A percentile compares a stretch with the other conserved stretches of the same genome.
Conservation (phyloP, 176 grass and related monocot genomes). For the Stipa capillata region DNA sequence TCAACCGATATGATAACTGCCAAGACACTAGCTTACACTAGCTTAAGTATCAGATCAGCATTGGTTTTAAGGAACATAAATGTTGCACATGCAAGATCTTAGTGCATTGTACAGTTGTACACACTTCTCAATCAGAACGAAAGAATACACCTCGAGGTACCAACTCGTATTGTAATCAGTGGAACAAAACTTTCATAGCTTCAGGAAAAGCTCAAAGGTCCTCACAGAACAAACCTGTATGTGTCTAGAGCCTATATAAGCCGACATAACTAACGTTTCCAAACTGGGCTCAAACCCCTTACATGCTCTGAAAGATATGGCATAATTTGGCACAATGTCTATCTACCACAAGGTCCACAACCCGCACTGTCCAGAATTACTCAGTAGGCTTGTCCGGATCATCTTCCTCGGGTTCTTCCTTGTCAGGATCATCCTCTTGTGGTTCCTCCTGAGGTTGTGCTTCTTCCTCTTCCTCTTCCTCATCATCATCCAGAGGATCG, state of each 20-base stretch:
- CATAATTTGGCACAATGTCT: neutral
- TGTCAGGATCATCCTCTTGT: conserved; percentile 67
- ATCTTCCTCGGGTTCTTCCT: conserved; percentile 56
- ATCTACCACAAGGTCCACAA: conserved; percentile 26
- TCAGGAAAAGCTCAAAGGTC: conserved; percentile 8
- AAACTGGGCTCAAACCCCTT: neutral
- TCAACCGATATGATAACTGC: neutral
- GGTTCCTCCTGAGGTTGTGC: conserved; percentile 51
- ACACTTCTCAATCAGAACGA: neutral
- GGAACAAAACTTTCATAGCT: conserved; percentile 40
- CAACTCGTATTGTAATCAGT: neutral
- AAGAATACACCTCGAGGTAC: neutral
- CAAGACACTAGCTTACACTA: neutral
- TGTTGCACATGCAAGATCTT: neutral
- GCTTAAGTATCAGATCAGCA: neutral
- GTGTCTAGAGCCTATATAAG: conserved; percentile 28
- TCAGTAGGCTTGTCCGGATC: conserved; percentile 53
- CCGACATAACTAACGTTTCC: conserved; percentile 13
- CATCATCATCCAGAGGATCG: conserved; percentile 66
- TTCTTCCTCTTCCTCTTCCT: conserved; percentile 73
- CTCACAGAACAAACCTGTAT: conserved; percentile 2
- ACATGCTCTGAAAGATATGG: neutral
- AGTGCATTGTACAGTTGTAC: neutral
- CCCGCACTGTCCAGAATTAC: conserved; percentile 5
- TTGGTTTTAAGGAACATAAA: neutral